Evolutionary conservation across 139 green algal genomes (phyloP).

Genomic region (Choricystis sp.): DNA sequence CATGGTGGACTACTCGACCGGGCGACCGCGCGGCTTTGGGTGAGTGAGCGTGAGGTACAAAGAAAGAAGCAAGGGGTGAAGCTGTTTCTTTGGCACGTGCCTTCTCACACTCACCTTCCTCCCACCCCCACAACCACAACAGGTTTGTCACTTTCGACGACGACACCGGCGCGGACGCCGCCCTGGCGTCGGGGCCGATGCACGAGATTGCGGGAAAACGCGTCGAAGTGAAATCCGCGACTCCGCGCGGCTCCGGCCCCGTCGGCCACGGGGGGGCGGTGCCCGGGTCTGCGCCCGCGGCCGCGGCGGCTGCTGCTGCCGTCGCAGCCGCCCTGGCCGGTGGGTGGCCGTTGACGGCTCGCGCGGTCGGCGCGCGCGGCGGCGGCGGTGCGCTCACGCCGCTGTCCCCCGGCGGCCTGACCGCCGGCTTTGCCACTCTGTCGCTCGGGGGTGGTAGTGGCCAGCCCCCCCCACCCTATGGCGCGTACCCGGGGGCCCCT

Average conservation of each 20-base stretch:
- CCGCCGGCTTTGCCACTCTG: no score
- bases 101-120: neutral
- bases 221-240: conserved; percentile 66
- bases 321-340: neutral
- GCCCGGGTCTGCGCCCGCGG: neutral
- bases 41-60: conserved; percentile 11
- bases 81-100: neutral
- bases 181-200: conserved; percentile 44
- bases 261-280: conserved; percentile 2
- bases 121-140: conserved; percentile 1
- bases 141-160: conserved; percentile 73
- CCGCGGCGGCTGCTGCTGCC: no score
- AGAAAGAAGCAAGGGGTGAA: neutral
- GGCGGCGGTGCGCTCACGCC: neutral
- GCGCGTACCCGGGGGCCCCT: no score
- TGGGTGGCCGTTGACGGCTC: no score
- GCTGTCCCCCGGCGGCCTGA: no score
- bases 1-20: conserved; percentile 64
- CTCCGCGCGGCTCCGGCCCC: conserved; percentile 49
- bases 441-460: no score
- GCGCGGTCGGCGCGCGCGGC: no score
- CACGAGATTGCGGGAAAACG: conserved; percentile 56
- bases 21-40: conserved; percentile 61
- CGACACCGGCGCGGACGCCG: conserved; percentile 40
- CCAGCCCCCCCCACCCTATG: no score